Conservation (phyloP, 129 eudicot genomes). For the Ambrosia trifida region DNA sequence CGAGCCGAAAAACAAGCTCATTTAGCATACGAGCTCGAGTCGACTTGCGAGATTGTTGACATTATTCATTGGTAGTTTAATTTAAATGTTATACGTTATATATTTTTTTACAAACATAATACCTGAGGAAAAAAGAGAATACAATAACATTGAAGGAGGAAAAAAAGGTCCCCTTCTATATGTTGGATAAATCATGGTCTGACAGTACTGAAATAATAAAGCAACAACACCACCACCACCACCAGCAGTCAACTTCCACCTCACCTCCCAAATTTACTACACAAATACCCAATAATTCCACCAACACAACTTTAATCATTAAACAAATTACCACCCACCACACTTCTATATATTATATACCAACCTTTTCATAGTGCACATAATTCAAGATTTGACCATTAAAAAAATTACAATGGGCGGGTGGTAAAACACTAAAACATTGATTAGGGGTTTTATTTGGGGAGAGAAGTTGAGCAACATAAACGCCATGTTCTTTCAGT, state of each 20-base stretch:
- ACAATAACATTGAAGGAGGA: slow-evolving; percentile 16
- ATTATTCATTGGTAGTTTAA: background rate
- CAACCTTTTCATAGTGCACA: slow-evolving; percentile 1
- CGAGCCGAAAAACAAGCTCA: too few relatives aligned
- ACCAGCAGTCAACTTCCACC: slow-evolving; percentile 15
- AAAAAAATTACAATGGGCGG: background rate
- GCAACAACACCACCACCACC: slow-evolving; percentile 12
- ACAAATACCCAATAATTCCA: slow-evolving; percentile 9
- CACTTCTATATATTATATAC: background rate
- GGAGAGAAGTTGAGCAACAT: too few relatives aligned
- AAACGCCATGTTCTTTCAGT: too few relatives aligned
- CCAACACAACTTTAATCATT: slow-evolving; percentile 9
- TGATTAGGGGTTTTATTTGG: too few relatives aligned
- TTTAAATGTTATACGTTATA: background rate
- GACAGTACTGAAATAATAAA: slow-evolving; percentile 22
- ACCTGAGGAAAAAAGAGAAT: background rate
- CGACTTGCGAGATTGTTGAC: too few relatives aligned
- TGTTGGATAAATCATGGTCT: slow-evolving; percentile 16
- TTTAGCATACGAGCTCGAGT: too few relatives aligned
- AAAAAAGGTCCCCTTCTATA: slow-evolving; percentile 15
- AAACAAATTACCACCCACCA: slow-evolving; percentile 9
- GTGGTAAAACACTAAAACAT: too few relatives aligned
- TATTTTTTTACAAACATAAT: background rate
- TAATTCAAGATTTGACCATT: slow-evolving; percentile 13
- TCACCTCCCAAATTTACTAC: slow-evolving; percentile 29